Conservation (phyloP, 345 rosid species). For the Geranium rotundifolium region DNA sequence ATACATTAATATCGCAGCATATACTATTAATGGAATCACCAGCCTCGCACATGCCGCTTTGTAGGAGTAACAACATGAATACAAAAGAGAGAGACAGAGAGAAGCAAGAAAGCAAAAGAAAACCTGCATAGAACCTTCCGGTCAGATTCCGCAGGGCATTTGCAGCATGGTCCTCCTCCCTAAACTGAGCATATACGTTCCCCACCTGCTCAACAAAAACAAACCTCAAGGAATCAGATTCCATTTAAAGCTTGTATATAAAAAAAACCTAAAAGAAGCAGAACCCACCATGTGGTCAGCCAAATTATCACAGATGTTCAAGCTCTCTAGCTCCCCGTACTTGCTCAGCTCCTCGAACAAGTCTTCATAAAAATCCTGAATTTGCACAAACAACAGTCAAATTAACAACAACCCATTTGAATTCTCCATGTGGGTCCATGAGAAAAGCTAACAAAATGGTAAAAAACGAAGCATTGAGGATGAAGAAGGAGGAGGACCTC, state of each 20-base stretch:
- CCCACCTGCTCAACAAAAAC: slow-evolving; percentile 29
- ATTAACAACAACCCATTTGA: not conserved
- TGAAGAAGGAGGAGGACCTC: slow-evolving; percentile 14
- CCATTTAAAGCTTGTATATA: not conserved
- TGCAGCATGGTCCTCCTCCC: slow-evolving; percentile 56
- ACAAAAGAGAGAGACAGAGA: too few relatives aligned
- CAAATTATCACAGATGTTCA: slow-evolving; percentile 45
- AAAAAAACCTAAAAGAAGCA: not conserved
- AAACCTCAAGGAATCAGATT: not conserved
- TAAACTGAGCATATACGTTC: slow-evolving; percentile 50
- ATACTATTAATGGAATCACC: too few relatives aligned
- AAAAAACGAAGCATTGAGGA: not conserved
- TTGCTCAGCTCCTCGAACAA: slow-evolving; percentile 46
- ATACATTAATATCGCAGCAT: too few relatives aligned
- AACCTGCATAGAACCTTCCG: slow-evolving; percentile 45
- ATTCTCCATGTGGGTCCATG: not conserved
- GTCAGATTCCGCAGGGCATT: slow-evolving; percentile 31
- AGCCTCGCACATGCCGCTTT: too few relatives aligned
- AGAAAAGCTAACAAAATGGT: not conserved
- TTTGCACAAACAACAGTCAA: not conserved
- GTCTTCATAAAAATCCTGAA: slow-evolving; percentile 37
- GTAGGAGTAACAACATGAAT: too few relatives aligned
- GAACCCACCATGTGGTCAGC: slow-evolving; percentile 44
- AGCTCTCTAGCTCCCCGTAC: slow-evolving; percentile 39
- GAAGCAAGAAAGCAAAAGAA: too few relatives aligned